A percentile compares a stretch with the other conserved stretches of the same genome.
These are phyloP conservation scores for Rosa chinensis DNA, from an alignment of 306 rosid genomes.

Conservation along the genomic window DNA sequence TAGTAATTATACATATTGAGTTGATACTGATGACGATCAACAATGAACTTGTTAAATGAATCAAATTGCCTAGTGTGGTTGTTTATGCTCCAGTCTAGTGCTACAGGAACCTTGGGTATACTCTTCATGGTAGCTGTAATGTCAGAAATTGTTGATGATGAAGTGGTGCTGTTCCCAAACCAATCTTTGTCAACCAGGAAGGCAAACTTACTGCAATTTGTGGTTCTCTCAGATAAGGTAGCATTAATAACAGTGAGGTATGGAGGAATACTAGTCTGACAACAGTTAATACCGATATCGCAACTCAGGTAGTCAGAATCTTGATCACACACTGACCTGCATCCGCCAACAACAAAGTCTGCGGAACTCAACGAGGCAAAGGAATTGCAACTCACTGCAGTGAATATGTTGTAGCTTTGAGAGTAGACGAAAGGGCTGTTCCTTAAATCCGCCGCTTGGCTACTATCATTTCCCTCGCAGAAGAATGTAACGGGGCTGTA, in stretches of 20 bases:
- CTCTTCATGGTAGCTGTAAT: background rate
- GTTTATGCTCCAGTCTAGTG: background rate
- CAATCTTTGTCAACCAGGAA: background rate
- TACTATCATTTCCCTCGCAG: background rate
- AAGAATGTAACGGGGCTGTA: background rate
- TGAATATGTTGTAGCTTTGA: background rate
- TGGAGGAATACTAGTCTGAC: slow-evolving; percentile 12
- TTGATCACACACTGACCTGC: slow-evolving; percentile 25
- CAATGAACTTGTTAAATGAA: background rate
- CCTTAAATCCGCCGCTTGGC: background rate
- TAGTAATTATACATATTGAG: too few species aligned
- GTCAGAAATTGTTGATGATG: background rate
- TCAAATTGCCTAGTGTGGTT: background rate
- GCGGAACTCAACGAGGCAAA: background rate
- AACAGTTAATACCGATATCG: background rate
- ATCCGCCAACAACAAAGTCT: background rate
- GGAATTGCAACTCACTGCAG: slow-evolving; percentile 17
- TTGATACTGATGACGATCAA: too few species aligned
- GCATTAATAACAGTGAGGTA: background rate
- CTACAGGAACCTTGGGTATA: background rate
- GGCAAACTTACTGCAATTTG: background rate
- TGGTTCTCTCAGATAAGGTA: background rate
- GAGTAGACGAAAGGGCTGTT: slow-evolving; percentile 33
- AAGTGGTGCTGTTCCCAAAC: background rate
- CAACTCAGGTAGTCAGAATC: background rate